A percentile compares a stretch with the other conserved stretches of the same genome.
Conservation (phyloP, 495 filamentous ascomycete species). For the Lasiosphaeria ovina region DNA sequence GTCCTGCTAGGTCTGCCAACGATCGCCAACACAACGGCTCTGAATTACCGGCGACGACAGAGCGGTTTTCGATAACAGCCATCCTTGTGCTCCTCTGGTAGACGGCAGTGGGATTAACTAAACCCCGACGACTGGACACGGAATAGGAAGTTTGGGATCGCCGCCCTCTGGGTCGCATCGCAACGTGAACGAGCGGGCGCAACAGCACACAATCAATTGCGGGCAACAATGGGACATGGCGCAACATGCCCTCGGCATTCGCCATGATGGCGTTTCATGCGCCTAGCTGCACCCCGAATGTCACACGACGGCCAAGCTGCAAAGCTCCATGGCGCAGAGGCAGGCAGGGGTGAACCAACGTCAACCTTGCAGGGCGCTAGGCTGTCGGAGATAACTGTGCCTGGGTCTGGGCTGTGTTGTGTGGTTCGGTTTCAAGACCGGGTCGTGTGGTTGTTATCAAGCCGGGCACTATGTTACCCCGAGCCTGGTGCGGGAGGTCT, state of each 20-base stretch:
- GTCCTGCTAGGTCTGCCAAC: too few relatives aligned
- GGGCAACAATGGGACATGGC: background rate
- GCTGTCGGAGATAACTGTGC: background rate
- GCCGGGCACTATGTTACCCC: too few relatives aligned
- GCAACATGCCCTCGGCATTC: background rate
- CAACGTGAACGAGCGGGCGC: background rate
- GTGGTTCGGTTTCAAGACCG: background rate
- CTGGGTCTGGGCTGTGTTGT: background rate
- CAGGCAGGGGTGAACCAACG: background rate
- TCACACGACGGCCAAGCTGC: background rate
- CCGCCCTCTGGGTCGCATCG: too few relatives aligned
- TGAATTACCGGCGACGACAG: too few relatives aligned
- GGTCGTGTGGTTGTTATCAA: too few relatives aligned
- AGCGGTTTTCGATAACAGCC: too few relatives aligned
- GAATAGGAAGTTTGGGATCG: background rate
- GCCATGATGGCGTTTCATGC: background rate
- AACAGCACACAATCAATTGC: constrained; percentile 1
- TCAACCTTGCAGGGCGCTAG: background rate
- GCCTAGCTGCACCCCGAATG: background rate
- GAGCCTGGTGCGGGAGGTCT: too few relatives aligned
- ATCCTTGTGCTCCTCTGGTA: too few relatives aligned
- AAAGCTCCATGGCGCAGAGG: background rate
- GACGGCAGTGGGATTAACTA: too few relatives aligned
- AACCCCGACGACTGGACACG: too few relatives aligned
- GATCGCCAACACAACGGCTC: too few relatives aligned